Conservation (phyloP, 2,329 filamentous ascomycete genomes). For the Colletotrichum lini region DNA sequence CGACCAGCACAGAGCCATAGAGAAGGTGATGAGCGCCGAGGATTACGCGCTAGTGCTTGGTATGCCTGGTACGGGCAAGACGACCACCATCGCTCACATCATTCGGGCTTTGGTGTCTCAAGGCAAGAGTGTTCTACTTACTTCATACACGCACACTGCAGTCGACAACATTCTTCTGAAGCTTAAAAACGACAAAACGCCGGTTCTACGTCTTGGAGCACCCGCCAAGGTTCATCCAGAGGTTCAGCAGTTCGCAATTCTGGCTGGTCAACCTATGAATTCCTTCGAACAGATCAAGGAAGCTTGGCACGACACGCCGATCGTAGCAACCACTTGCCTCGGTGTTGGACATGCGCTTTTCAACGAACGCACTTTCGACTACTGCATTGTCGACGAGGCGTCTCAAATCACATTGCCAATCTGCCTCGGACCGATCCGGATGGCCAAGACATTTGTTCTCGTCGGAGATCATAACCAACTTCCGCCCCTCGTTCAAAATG, state of each 20-base stretch:
- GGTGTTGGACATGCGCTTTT: conserved; percentile 93
- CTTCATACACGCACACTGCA: conserved; percentile 96
- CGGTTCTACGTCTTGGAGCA: conserved; percentile 88
- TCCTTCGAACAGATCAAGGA: conserved; percentile 87
- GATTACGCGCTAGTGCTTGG: conserved; percentile 98
- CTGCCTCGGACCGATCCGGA: conserved; percentile 92
- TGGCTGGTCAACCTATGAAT: conserved; percentile 81
- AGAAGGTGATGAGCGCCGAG: conserved; percentile 94
- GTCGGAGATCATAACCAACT: conserved; percentile 98
- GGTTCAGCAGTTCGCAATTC: conserved; percentile 85
- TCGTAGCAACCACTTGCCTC: conserved; percentile 96
- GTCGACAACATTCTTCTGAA: conserved; percentile 99
- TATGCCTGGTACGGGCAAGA: conserved; percentile 99
- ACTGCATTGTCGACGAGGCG: conserved; percentile 98
- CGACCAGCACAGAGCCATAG: conserved; percentile 88
- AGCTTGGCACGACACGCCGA: conserved; percentile 86
- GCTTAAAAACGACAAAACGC: conserved; percentile 82
- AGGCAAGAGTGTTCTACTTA: conserved; percentile 92
- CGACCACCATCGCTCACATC: conserved; percentile 97
- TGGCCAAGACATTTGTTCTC: conserved; percentile 92
- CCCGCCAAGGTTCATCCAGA: conserved; percentile 89
- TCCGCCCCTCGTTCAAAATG: conserved; percentile 93
- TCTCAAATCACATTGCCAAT: conserved; percentile 97
- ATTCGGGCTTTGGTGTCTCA: conserved; percentile 90
- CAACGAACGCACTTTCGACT: conserved; percentile 91